phyloP scores from a whole-genome alignment of 2,329 filamentous ascomycete species.

The Botrytis elliptica region DNA sequence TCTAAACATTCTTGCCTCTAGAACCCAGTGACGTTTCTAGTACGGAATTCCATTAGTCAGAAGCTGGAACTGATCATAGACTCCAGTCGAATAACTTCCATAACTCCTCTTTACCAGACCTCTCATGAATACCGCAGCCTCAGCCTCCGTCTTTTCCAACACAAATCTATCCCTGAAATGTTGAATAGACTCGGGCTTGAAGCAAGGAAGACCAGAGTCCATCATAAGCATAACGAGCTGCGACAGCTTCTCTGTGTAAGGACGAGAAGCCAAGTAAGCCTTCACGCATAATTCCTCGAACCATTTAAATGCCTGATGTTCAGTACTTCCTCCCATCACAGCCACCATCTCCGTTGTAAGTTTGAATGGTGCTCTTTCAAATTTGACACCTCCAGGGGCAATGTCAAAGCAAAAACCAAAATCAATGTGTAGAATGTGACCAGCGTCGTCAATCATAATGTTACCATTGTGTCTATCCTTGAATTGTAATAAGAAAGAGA shows the following conservation, averaged over 20 bases:
- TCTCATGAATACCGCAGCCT: conserved; percentile 92
- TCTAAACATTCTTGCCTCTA: not conserved
- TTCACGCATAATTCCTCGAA: conserved; percentile 98
- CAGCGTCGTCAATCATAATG: conserved; percentile 98
- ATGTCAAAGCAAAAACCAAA: conserved; percentile 99
- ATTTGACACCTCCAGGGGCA: conserved; percentile 92
- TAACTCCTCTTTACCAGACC: conserved; percentile 88
- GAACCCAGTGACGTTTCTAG: conserved; percentile 24
- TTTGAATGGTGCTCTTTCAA: conserved; percentile 98
- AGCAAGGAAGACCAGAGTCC: conserved; percentile 92
- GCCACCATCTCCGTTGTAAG: conserved; percentile 96
- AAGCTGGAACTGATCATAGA: conserved; percentile 97
- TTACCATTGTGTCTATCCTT: conserved; percentile 99
- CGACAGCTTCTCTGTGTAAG: conserved; percentile 82
- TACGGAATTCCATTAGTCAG: conserved; percentile 97
- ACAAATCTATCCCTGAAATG: conserved; percentile 94
- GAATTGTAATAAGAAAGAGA: conserved; percentile 95
- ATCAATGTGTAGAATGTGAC: conserved; percentile 97
- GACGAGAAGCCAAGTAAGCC: conserved; percentile 83
- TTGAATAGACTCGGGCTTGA: conserved; percentile 91
- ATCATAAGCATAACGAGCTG: conserved; percentile 94
- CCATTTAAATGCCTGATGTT: conserved; percentile 86
- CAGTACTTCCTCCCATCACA: conserved; percentile 90
- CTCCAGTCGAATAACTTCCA: conserved; percentile 84
- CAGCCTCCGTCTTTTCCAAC: conserved; percentile 83